Evolutionary conservation across 2,329 filamentous ascomycete genomes (phyloP).

Genomic region (Aspergillus brasiliensis): DNA sequence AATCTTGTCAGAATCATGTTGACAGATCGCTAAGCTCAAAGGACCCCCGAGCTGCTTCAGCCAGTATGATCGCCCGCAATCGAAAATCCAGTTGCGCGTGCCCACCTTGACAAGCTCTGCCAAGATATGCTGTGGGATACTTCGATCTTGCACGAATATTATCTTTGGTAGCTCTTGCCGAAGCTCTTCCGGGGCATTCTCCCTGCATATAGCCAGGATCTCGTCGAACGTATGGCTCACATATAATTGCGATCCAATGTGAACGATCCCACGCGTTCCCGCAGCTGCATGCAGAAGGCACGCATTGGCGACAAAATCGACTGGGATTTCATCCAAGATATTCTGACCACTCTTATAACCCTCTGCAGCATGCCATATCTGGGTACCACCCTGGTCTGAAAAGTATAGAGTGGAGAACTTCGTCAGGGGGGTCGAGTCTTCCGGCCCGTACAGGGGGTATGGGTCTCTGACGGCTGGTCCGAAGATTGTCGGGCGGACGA

Average conservation of each 20-base stretch:
- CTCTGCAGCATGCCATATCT: slow-evolving; percentile 33
- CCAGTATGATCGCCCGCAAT: slow-evolving; percentile 38
- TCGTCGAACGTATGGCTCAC: slow-evolving; percentile 32
- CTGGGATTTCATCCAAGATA: slow-evolving; percentile 36
- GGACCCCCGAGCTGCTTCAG: slow-evolving; percentile 33
- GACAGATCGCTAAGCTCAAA: slow-evolving; percentile 29
- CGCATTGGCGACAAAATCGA: slow-evolving; percentile 37
- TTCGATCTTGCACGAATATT: slow-evolving; percentile 32
- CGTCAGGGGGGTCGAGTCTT: slow-evolving; percentile 34
- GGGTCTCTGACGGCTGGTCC: slow-evolving; percentile 32
- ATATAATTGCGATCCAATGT: slow-evolving; percentile 33
- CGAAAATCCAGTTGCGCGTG: slow-evolving; percentile 36
- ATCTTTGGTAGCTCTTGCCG: slow-evolving; percentile 28
- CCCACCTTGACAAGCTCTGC: slow-evolving; percentile 36
- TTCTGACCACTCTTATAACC: slow-evolving; percentile 32
- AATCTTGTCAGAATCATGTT: slow-evolving; percentile 27
- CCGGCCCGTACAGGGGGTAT: slow-evolving; percentile 33
- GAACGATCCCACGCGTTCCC: slow-evolving; percentile 32
- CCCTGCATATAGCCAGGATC: slow-evolving; percentile 22
- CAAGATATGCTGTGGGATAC: slow-evolving; percentile 30
- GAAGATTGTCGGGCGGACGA: slow-evolving; percentile 36
- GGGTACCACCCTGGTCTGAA: slow-evolving; percentile 26
- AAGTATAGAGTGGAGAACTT: slow-evolving; percentile 33
- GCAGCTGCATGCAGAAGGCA: slow-evolving; percentile 34
- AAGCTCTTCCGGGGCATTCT: slow-evolving; percentile 24